Evolutionary conservation across 2,329 filamentous ascomycete genomes (phyloP).

Genomic region (Diaporthe caulivora): DNA sequence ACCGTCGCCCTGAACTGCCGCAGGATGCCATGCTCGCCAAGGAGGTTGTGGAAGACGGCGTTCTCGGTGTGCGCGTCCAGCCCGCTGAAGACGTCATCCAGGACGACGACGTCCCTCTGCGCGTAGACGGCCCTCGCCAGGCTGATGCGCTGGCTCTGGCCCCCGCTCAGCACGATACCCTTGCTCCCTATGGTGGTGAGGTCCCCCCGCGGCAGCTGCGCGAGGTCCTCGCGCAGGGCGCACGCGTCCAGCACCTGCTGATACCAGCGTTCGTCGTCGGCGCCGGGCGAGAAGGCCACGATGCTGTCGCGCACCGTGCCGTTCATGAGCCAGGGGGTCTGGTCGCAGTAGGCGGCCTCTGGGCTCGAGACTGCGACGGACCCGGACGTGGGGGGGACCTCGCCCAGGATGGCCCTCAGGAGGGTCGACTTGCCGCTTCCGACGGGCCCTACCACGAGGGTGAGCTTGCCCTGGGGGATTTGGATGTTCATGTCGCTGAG

Average conservation of each 20-base stretch:
- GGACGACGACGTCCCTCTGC: constrained; percentile 51
- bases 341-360: constrained; percentile 41
- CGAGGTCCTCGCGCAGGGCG: constrained; percentile 37
- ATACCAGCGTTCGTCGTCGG: constrained; percentile 40
- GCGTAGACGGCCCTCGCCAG: constrained; percentile 62
- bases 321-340: constrained; percentile 44
- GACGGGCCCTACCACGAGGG: constrained; percentile 41
- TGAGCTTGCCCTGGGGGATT: not conserved
- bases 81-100: constrained; percentile 62
- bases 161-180: constrained; percentile 40
- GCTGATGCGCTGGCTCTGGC: constrained; percentile 35
- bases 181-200: constrained; percentile 39
- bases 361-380: constrained; percentile 10
- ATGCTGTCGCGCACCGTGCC: constrained; percentile 41
- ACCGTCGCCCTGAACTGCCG: constrained; percentile 53
- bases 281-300: constrained; percentile 32
- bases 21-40: constrained; percentile 57
- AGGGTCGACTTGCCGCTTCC: constrained; percentile 44
- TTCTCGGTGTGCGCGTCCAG: constrained; percentile 59
- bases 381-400: constrained; percentile 36
- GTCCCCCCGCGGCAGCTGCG: constrained; percentile 34
- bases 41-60: constrained; percentile 55
- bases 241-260: constrained; percentile 31
- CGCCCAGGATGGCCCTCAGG: constrained; percentile 42
- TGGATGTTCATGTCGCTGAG: not conserved